Base-by-base conservation (phyloP, 2,329 filamentous ascomycete species). In the Fusarium sp. region DNA sequence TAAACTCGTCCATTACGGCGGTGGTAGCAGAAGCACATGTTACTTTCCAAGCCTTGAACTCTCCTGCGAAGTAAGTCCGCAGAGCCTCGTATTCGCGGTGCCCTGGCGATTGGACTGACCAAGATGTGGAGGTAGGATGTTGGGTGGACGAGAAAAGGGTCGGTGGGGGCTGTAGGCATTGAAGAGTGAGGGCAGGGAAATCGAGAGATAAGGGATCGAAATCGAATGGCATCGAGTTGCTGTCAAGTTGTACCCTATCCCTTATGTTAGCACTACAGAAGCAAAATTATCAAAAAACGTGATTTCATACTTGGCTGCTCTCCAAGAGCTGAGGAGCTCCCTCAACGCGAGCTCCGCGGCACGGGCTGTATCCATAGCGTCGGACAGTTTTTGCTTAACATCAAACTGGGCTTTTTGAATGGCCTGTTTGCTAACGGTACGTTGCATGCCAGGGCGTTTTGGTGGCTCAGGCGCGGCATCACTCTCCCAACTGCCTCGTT, bases 181-280 rank as follows among this genome's bases (percentile, higher is more conserved):
- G 93, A 15, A 98, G 88, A 39, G 92, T 94, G 44, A 98, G 87
- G 11, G 93, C 91, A 11, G 95, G 94, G 77, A 97, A 98, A 66
- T 94, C 94, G 79, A 97, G 90, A 9, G 92, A 87, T 68, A 95
- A 89, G 38, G 95, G 92, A 73, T 98, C 93, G 82, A 97, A 97
- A 72, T 95, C 93, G 75, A 92, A 91, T 5, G 90, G 89, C 74
- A 85, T 84, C 13, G 87, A 87, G 56, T 83, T 83, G 72, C 86
- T 84, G 67, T 90, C 86, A 53, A 90, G 83, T 50, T 89, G 85
- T 75, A 86, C 85, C 75, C 89, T 90, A 68, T 27, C 35, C 42
- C 66, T 35, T 20, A 64, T 54, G 67, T 76, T 71, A 75, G 65
- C 31, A 36, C 50, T 44, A 35, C 7, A 45, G 44, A 44, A 54